A percentile compares a stretch with the other conserved stretches of the same genome.
These are phyloP conservation scores for Colletotrichum navitas DNA, from an alignment of 2,329 filamentous ascomycete genomes.

Conservation along the genomic window DNA sequence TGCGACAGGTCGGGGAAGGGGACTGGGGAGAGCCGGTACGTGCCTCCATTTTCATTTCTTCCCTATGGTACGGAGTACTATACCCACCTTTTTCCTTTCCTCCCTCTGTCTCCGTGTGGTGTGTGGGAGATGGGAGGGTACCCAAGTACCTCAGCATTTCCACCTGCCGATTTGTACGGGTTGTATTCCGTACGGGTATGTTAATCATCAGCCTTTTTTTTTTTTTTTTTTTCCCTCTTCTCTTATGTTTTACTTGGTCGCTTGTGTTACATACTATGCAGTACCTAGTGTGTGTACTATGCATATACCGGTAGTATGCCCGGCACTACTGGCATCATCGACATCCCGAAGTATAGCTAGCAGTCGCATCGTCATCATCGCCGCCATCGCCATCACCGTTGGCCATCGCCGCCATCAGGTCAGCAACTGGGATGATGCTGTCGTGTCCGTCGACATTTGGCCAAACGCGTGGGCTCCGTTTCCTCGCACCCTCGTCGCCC, in stretches of 20 bases:
- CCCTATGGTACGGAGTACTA: too few relatives aligned
- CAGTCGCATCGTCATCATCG: background rate
- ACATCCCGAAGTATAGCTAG: background rate
- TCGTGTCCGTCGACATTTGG: constrained; percentile 6
- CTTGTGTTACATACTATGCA: background rate
- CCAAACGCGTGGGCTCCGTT: background rate
- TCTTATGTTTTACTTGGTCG: background rate
- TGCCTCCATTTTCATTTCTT: background rate
- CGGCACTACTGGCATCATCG: constrained; percentile 3
- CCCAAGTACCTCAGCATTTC: background rate
- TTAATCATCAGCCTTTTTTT: constrained; percentile 26
- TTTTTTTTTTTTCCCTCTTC: background rate
- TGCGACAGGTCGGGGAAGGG: constrained; percentile 18
- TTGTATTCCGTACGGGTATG: constrained; percentile 10
- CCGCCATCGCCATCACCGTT: background rate
- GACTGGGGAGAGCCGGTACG: constrained; percentile 8
- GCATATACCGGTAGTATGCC: constrained; percentile 1
- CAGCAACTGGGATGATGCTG: constrained; percentile 15
- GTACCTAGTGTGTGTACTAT: background rate
- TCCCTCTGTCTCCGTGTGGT: background rate
- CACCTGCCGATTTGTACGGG: background rate
- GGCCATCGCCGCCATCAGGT: background rate
- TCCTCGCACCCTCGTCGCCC: constrained; percentile 1
- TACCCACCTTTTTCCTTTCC: background rate
- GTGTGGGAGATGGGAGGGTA: background rate